Evolutionary conservation across 2,329 filamentous ascomycete species (phyloP).

Genomic region (Hypocrella siamensis): DNA sequence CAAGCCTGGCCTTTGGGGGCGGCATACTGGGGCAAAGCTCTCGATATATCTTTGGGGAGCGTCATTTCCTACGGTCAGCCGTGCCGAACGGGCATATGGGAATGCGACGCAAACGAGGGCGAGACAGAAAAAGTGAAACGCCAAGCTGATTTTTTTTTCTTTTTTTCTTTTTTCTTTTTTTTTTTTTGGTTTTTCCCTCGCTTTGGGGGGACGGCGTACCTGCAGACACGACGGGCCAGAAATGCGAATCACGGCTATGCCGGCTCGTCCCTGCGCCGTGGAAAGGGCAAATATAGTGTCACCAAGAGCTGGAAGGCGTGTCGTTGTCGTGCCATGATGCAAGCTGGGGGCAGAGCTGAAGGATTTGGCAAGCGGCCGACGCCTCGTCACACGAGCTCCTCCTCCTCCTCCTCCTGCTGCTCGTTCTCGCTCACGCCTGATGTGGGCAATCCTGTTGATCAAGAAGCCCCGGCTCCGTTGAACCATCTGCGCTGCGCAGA

Average conservation of each 20-base stretch:
- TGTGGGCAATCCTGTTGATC: too few species aligned
- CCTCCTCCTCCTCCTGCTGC: too few species aligned
- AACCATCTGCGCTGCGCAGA: too few species aligned
- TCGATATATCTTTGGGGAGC: conserved; percentile 28
- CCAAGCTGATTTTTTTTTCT: too few species aligned
- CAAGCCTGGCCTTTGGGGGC: conserved; percentile 36
- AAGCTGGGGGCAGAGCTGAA: background rate
- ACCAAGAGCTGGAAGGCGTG: conserved; percentile 7
- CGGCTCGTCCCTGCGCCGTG: conserved; percentile 69
- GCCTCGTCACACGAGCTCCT: background rate
- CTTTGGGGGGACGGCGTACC: conserved; percentile 25
- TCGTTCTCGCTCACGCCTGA: too few species aligned
- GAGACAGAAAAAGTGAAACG: too few species aligned
- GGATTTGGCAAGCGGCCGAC: background rate
- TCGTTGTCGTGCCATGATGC: background rate
- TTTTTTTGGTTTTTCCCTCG: too few species aligned
- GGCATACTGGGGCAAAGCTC: conserved; percentile 31
- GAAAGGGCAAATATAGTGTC: conserved; percentile 87
- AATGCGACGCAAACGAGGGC: background rate
- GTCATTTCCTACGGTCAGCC: background rate
- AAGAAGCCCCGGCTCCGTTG: too few species aligned
- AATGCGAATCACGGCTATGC: conserved; percentile 78
- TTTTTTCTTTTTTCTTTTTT: too few species aligned
- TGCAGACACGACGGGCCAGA: conserved; percentile 64
- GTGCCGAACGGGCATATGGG: background rate